phyloP scores from a whole-genome alignment of 139 green algal species.

The Micromonas pusilla region DNA sequence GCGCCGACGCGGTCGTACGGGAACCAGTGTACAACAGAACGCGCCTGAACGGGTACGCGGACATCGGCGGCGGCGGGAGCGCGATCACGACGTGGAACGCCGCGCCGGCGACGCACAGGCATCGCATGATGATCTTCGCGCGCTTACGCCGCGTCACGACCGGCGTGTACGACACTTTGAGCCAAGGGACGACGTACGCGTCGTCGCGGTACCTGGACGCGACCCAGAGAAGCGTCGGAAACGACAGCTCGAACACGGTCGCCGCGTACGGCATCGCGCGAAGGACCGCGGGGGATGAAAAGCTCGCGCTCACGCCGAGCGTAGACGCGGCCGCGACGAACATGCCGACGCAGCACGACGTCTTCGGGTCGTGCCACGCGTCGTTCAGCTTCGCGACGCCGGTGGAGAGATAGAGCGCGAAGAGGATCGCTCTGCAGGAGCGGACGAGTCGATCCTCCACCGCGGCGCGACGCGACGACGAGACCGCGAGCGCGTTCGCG shows the following conservation, averaged over 20 bases:
- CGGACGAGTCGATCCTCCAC: no score
- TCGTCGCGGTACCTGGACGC: not conserved
- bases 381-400: not conserved
- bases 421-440: not conserved
- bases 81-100: not conserved
- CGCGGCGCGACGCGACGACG: no score
- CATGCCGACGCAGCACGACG: not conserved
- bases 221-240: not conserved
- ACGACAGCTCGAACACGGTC: not conserved
- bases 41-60: not conserved
- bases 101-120: not conserved
- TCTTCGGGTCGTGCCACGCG: not conserved
- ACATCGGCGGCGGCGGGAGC: not conserved
- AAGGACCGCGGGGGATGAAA: not conserved
- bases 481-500: no score
- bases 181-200: no score
- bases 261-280: not conserved
- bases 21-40: no score
- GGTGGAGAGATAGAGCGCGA: not conserved
- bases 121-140: not conserved
- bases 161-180: no score
- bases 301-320: no score
- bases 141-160: no score
- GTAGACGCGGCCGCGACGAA: not conserved
- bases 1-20: no score